Percentiles rank a stretch among this genome's conserved stretches.
These are phyloP conservation scores for Tetrapisispora iriomotensis DNA, from an alignment of 805 yeast species.

Conservation along the genomic window DNA sequence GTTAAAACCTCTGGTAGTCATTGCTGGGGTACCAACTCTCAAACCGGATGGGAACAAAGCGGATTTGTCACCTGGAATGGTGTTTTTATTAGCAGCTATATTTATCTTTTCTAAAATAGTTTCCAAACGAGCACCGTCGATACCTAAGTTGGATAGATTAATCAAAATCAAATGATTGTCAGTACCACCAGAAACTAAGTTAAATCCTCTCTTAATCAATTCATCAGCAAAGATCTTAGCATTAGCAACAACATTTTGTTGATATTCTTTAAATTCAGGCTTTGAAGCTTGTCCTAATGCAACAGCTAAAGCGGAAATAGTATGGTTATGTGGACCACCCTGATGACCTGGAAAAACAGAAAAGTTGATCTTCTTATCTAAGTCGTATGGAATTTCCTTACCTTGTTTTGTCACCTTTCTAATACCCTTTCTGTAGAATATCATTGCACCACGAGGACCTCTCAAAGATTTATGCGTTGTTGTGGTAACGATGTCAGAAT, in stretches of 20 bases:
- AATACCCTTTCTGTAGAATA: conserved; percentile 91
- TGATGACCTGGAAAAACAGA: conserved; percentile 99
- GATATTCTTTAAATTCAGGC: conserved; percentile 84
- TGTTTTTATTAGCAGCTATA: conserved; percentile 92
- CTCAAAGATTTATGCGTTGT: conserved; percentile 96
- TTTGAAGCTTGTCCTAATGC: conserved; percentile 87
- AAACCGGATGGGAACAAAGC: conserved; percentile 95
- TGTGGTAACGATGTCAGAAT: conserved; percentile 93
- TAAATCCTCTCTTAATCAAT: conserved; percentile 52
- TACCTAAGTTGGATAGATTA: conserved; percentile 60
- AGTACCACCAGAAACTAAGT: conserved; percentile 85
- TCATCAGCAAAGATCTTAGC: conserved; percentile 69
- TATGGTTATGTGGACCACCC: conserved; percentile 99
- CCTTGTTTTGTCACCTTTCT: conserved; percentile 77
- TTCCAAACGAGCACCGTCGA: conserved; percentile 96
- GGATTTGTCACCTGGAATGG: conserved; percentile 92
- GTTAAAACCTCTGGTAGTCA: conserved; percentile 92
- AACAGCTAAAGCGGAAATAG: conserved; percentile 90
- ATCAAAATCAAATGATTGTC: conserved; percentile 88
- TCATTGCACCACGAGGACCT: conserved; percentile 99
- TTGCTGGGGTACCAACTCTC: conserved; percentile 96
- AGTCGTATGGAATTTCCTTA: conserved; percentile 73
- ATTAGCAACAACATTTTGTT: conserved; percentile 69
- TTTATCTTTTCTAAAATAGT: conserved; percentile 79
- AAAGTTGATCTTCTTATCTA: conserved; percentile 87